Conservation (phyloP, 2,329 filamentous ascomycete genomes). For the Akanthomyces dipterigenus region DNA sequence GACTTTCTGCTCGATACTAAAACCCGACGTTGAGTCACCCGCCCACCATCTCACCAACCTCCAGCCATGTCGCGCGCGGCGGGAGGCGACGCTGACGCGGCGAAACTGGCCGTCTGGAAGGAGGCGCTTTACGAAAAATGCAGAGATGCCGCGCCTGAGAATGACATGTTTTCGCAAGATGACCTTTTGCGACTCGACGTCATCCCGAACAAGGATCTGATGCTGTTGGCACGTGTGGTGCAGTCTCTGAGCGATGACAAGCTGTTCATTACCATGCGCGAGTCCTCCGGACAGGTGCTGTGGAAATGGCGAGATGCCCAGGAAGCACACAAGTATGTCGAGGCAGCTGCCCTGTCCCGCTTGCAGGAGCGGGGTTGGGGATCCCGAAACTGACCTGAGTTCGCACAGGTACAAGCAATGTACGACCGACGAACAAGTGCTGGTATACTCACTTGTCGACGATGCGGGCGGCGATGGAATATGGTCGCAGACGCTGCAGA, state of each 20-base stretch:
- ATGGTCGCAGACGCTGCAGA: conserved; percentile 82
- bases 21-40: conserved; percentile 2
- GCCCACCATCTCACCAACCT: conserved; percentile 5
- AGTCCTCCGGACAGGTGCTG: conserved; percentile 32
- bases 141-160: conserved; percentile 40
- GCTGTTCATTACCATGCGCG: conserved; percentile 44
- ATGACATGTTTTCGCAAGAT: conserved; percentile 49
- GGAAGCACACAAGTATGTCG: conserved; percentile 54
- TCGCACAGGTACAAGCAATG: conserved; percentile 49
- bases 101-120: conserved; percentile 47
- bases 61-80: conserved; percentile 14
- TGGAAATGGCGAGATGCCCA: conserved; percentile 54
- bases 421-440: conserved; percentile 64
- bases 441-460: conserved; percentile 88
- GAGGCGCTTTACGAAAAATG: conserved; percentile 51
- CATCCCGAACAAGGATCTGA: conserved; percentile 49
- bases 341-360: background rate
- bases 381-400: background rate
- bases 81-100: conserved; percentile 26
- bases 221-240: conserved; percentile 48
- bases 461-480: conserved; percentile 77
- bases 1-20: background rate
- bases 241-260: conserved; percentile 54
- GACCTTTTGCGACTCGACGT: conserved; percentile 52
- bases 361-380: background rate